Percentiles rank a stretch among this genome's conserved stretches.
phyloP scores from a whole-genome alignment of 2,329 filamentous ascomycete genomes.

The Verticillium klebahnii region DNA sequence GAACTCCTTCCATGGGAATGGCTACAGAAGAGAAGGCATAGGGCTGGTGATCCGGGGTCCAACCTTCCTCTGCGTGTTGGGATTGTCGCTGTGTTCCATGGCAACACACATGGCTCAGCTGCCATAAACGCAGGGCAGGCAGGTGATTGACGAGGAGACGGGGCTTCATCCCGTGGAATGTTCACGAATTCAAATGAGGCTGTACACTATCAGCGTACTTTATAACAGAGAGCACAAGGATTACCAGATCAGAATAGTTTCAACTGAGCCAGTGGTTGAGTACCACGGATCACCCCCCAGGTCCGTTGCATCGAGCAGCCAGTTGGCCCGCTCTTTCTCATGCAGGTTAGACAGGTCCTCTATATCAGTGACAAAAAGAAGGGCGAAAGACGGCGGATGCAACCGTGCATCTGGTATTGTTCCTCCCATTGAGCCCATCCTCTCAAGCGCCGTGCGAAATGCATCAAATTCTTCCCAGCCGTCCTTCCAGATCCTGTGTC shows the following conservation, averaged over 20 bases:
- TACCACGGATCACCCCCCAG: not conserved
- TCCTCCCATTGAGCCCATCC: constrained; percentile 16
- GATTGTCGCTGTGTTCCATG: too few relatives aligned
- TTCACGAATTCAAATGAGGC: not conserved
- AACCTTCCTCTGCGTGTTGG: too few relatives aligned
- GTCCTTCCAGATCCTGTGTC: constrained; percentile 7
- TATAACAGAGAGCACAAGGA: not conserved
- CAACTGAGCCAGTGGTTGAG: not conserved
- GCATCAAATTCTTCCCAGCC: constrained; percentile 14
- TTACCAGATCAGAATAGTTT: not conserved
- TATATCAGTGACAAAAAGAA: constrained; percentile 7
- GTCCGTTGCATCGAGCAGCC: not conserved
- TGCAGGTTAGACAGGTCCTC: not conserved
- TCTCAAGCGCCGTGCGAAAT: constrained; percentile 23
- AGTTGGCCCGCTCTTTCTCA: not conserved
- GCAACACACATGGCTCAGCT: too few relatives aligned
- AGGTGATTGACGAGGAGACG: too few relatives aligned
- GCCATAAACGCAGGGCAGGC: too few relatives aligned
- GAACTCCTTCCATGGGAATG: too few relatives aligned
- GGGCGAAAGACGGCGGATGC: constrained; percentile 4
- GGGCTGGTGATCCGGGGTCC: too few relatives aligned
- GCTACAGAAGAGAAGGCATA: too few relatives aligned
- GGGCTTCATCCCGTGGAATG: too few relatives aligned
- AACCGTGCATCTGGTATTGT: constrained; percentile 10
- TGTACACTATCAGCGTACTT: not conserved